Percentiles rank a stretch among this genome's conserved stretches.
phyloP scores from a whole-genome alignment of 148 eudicot genomes.

The Oxyria digyna region DNA sequence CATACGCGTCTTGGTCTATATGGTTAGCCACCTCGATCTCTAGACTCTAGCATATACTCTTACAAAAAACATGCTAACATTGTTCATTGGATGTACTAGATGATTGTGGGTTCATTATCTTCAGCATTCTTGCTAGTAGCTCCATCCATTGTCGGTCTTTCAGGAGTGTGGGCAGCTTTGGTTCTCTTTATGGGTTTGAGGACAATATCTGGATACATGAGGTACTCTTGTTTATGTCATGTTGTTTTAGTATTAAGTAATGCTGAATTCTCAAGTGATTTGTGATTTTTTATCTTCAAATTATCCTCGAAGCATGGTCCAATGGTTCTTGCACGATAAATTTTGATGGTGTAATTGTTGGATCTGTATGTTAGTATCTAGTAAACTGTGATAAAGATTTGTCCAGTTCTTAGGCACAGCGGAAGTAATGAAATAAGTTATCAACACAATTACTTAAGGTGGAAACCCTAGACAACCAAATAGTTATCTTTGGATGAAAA shows the following conservation, averaged over 20 bases:
- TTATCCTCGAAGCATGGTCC: constrained; percentile 4
- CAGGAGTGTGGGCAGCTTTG: constrained; percentile 3
- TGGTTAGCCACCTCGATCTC: background rate
- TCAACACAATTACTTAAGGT: too few species aligned
- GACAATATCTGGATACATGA: constrained; percentile 5
- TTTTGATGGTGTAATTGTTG: too few species aligned
- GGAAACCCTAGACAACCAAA: too few species aligned
- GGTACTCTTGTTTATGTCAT: background rate
- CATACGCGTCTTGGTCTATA: constrained; percentile 6
- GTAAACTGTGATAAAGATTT: too few species aligned
- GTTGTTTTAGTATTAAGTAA: background rate
- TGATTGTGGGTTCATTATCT: background rate
- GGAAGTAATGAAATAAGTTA: too few species aligned
- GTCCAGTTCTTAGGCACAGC: too few species aligned
- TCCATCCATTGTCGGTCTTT: background rate
- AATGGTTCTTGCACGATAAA: constrained; percentile 3
- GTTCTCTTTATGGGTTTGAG: constrained; percentile 4
- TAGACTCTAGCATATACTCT: background rate
- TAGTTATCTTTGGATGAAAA: too few species aligned
- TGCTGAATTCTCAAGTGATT: background rate
- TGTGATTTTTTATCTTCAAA: background rate
- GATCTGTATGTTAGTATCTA: too few species aligned
- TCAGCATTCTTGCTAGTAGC: constrained; percentile 5
- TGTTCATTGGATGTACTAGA: background rate
- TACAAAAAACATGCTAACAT: background rate